Base-by-base conservation (phyloP, 495 filamentous ascomycete species). In the Thozetella sp. region DNA sequence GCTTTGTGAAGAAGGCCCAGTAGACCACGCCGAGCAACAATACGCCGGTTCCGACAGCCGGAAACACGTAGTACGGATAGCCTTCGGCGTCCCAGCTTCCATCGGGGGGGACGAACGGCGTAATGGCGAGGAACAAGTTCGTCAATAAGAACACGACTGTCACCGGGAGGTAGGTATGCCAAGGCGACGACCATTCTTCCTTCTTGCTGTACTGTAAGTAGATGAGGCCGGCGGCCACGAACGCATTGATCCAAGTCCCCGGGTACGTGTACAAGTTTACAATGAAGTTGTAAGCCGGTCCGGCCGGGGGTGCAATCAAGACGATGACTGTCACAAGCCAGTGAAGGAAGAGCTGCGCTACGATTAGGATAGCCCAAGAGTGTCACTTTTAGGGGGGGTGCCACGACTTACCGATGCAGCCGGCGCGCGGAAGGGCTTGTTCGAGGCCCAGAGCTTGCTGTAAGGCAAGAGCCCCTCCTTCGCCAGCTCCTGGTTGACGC, bases 401-500 rank as follows among this genome's bases (percentile, higher is more conserved):
- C n/a, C n/a, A n/a, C 0, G 26, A 65, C 70, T 65, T 63, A 83
- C 75, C 12, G 78, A 71, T 45, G 77, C 71, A 56, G 80, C 73
- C 1, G 77, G 80, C 0, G 77, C 72, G 40, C 54, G 57, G 52
- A 69, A 71, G 1, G 70, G 70, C 55, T 62, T 63, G 40, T 30
- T 71, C 0, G 68, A 71, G 0, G 85, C 79, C 25, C 88, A 77
- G 17, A 82, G 65, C 19, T 70, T 69, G 25, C 85, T 79, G 60
- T 75, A 88, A 2, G 88, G 88, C 15, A 91, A 67, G 25, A 90
- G 82, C 0, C 88, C 88, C 68, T 89, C 85, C 27, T 81, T 80
- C 17, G 86, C 88, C 22, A 90, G 78, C 68, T 90, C 88, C 69
- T 89, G 86, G 61, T 90, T 90, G 24, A 90, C 74, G 0, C 88